Base-by-base conservation (phyloP, 192 early-diverging fungal genomes). In the Backusella westeae region DNA sequence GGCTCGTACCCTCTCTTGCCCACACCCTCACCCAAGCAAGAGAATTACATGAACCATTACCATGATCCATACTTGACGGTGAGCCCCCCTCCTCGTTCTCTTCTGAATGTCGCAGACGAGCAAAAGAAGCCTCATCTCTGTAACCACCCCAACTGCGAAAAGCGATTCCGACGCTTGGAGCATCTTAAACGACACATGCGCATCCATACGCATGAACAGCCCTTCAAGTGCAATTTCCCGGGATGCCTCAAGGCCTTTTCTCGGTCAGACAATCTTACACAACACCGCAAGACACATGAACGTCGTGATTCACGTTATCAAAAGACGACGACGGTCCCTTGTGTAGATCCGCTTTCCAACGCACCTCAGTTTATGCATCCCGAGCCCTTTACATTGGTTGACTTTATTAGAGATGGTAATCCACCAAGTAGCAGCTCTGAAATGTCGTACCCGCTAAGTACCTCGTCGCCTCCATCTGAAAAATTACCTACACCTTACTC, bases 171-270 rank as follows among this genome's bases (percentile, higher is more conserved):
- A 80, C 91, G 93, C 38, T 87, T 88, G 68, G 93, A 94, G 75
- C 94, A 95, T 72, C 85, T 95, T 15, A 89, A 91, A 72, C 84
- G 94, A 23, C 93, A 96, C 81, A 87, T 87, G 79, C 88, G 94
- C 3, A 83, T 79, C 19, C 92, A 93, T 74, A 90, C 90, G 1
- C 83, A 88, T 1, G 89, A 90, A 68, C 86, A 86, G 32, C 92
- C 92, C 0, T 93, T 86, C 75, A 75, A 77, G 21, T 93, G 92
- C 76, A 80, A 77, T 3, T 76, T 82, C 26, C 73, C 72, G 6
- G 87, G 85, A 6, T 93, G 92, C 65, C 78, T 79, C 49, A 87
- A 88, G 46, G 71, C 74, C 0, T 94, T 94, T 84, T 84, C 87
- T 14, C 78, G 91, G 32, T 85, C 84, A 15, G 92, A 93, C 67